Evolutionary conservation across 2,329 filamentous ascomycete genomes (phyloP).

Genomic region (Fusarium miscanthi): DNA sequence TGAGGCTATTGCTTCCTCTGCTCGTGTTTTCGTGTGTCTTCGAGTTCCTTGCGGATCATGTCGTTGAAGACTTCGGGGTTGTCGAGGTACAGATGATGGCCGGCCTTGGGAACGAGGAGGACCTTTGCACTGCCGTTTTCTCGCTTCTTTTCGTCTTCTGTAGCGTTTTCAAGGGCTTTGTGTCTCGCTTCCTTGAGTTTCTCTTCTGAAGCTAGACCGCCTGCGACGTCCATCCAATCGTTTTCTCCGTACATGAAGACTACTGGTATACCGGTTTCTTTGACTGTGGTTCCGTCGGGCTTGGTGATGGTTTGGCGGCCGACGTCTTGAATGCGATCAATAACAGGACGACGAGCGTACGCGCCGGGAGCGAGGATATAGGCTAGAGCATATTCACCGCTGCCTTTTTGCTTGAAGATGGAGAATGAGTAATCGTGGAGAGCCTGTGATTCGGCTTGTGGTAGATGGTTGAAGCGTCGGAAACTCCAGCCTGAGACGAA

Average conservation of each 20-base stretch:
- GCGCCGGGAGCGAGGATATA: constrained; percentile 95
- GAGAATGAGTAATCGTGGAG: constrained; percentile 95
- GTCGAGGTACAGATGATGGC: constrained; percentile 70
- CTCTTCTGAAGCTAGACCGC: constrained; percentile 82
- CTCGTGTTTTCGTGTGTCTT: constrained; percentile 56
- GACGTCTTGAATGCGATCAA: constrained; percentile 86
- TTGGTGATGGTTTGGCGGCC: constrained; percentile 73
- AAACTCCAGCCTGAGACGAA: constrained; percentile 96
- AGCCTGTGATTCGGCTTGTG: constrained; percentile 79
- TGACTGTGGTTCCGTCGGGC: constrained; percentile 42
- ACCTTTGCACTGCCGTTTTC: constrained; percentile 89
- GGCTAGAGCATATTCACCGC: constrained; percentile 91
- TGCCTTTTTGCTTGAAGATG: constrained; percentile 91
- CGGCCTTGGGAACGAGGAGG: constrained; percentile 73
- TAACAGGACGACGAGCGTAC: constrained; percentile 87
- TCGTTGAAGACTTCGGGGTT: constrained; percentile 69
- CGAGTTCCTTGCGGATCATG: constrained; percentile 63
- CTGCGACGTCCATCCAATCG: constrained; percentile 98
- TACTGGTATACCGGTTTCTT: constrained; percentile 79
- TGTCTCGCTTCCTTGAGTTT: constrained; percentile 77
- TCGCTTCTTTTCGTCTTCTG: constrained; percentile 71
- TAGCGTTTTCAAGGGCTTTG: constrained; percentile 69
- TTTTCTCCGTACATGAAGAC: constrained; percentile 97
- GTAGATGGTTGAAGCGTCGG: constrained; percentile 90
- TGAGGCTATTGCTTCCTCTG: constrained; percentile 40